phyloP scores from a whole-genome alignment of 2,329 filamentous ascomycete species.

The Thielaviopsis punctulata region DNA sequence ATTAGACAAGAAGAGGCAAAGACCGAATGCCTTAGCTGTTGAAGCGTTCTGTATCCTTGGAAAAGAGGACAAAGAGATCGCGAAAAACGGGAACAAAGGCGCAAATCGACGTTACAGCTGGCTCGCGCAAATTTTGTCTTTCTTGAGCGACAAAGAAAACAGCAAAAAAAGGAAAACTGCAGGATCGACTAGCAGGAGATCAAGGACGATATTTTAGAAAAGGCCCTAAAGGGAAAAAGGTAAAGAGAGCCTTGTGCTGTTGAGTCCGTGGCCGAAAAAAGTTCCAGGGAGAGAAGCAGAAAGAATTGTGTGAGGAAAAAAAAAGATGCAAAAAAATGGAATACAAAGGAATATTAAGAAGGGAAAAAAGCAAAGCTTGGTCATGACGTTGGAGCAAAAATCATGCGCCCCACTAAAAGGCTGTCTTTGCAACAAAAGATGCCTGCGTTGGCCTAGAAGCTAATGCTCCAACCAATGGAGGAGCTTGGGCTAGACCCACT shows the following conservation, averaged over 20 bases:
- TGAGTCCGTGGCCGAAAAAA: not conserved
- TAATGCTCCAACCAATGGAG: not conserved
- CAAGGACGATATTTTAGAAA: not conserved
- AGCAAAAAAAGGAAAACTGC: not conserved
- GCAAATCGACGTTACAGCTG: not conserved
- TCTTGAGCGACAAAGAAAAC: not conserved
- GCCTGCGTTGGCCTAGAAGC: not conserved
- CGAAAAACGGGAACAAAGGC: not conserved
- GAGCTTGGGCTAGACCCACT: not conserved
- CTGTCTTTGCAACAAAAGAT: not conserved
- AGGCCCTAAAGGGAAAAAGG: not conserved
- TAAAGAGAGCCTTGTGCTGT: not conserved
- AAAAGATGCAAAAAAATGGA: not conserved
- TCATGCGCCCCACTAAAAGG: not conserved
- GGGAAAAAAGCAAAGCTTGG: not conserved
- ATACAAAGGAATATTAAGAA: not conserved
- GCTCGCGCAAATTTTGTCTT: not conserved
- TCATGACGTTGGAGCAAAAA: constrained; percentile 7
- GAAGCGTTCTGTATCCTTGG: not conserved
- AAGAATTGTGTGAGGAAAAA: not conserved
- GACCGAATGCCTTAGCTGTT: not conserved
- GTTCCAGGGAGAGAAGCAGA: not conserved
- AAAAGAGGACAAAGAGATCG: not conserved
- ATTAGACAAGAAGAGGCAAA: not conserved
- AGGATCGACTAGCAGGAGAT: not conserved